phyloP scores from a whole-genome alignment of 2,329 filamentous ascomycete genomes.

The Fusarium haematococcum region DNA sequence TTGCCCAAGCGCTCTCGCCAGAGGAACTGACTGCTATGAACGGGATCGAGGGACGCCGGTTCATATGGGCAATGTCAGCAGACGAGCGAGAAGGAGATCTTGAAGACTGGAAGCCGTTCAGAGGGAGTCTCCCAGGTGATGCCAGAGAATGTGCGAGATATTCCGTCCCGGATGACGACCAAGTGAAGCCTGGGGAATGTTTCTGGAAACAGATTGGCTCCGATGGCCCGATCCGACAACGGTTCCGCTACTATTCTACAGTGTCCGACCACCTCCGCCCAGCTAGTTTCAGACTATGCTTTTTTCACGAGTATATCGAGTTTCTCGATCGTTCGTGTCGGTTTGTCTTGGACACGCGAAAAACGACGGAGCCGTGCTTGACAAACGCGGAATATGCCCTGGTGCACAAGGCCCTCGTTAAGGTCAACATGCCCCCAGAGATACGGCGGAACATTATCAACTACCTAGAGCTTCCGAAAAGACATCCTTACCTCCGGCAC shows the following conservation, averaged over 20 bases:
- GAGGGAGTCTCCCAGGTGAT: background rate
- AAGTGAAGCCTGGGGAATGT: background rate
- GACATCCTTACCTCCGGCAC: slow-evolving; percentile 2
- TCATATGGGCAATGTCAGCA: background rate
- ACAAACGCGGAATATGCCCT: background rate
- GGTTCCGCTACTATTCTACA: background rate
- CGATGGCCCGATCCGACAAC: slow-evolving; percentile 13
- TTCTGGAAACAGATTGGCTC: background rate
- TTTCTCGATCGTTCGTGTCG: slow-evolving; percentile 18
- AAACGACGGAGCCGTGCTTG: background rate
- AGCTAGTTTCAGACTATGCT: background rate
- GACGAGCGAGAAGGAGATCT: background rate
- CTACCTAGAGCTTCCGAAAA: background rate
- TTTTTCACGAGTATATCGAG: background rate
- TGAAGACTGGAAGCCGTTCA: background rate
- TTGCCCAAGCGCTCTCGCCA: background rate
- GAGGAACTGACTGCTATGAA: background rate
- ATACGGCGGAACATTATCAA: background rate
- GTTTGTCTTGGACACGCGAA: slow-evolving; percentile 18
- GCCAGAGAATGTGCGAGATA: background rate
- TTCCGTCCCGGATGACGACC: background rate
- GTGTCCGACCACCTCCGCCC: background rate
- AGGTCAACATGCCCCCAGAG: background rate
- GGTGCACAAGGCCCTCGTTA: background rate
- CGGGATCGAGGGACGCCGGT: background rate